Base-by-base conservation (phyloP, 2,329 filamentous ascomycete genomes). In the Whalleya microplaca region DNA sequence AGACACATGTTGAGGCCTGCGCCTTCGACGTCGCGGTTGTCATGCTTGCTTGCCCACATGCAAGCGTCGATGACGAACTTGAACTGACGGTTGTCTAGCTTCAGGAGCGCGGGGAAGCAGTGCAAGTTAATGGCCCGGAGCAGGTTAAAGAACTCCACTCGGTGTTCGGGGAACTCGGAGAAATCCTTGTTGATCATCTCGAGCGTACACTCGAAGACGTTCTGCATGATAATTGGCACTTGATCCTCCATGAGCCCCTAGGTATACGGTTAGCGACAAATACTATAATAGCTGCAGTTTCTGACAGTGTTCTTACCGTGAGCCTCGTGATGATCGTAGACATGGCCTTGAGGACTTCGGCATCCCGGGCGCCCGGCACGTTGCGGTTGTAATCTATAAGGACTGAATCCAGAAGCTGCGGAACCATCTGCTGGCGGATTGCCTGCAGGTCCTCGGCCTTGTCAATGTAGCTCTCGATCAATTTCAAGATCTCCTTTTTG, bases 161-260 rank as follows among this genome's bases (percentile, higher is more conserved):
- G 90, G 73, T 99, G 95, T 74, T 99, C 95, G 0, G 95, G 95
- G 74, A 96, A 99, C 72, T 99, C 95, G 45, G 96, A 97, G 76
- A 99, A 99, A 76, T 99, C 95, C 79, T 99, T 99, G 85, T 98
- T 99, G 79, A 99, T 99, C 95, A 99, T 99, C 69, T 96, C 92
- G 54, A 99, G 81, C 2, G 95, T 99, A 80, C 94, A 98, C 75
- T 98, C 94, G 69, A 99, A 99, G 21, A 99, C 92, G 65, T 94
- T 96, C 75, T 98, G 93, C 91, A 99, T 96, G 70, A 99, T 98
- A 47, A 89, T 89, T 9, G 95, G 92, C 43, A 99, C 92, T 75
- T 98, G 95, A 72, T 98, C 95, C 73, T 98, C 95, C 96, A 99
- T 99, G 70, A 98, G 82, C 64, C 86, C 85, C 91, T 96, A 55